Percentiles rank a stretch among this genome's conserved stretches.
These are phyloP conservation scores for Penicillium paneum DNA, from an alignment of 2,329 filamentous ascomycete species.

Conservation along the genomic window DNA sequence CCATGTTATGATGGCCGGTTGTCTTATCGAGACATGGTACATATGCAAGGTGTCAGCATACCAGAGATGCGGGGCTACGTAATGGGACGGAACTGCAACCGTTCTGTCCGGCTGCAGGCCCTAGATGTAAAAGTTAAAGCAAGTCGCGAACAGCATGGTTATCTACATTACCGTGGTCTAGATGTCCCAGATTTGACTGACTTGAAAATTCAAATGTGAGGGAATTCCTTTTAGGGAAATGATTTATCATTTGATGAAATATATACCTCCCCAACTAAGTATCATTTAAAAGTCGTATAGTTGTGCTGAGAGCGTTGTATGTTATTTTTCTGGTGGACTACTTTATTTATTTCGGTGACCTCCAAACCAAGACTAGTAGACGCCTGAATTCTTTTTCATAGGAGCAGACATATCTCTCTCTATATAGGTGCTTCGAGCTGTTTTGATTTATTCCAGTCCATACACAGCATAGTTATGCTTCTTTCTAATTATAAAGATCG, in stretches of 20 bases:
- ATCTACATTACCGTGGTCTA: neutral
- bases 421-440: neutral
- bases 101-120: neutral
- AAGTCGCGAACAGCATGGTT: no score
- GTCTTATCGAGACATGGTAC: neutral
- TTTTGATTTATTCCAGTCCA: neutral
- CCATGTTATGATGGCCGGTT: neutral
- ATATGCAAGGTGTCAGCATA: neutral
- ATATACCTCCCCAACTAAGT: neutral
- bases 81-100: neutral
- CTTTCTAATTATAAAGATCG: neutral
- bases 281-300: neutral
- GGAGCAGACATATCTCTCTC: neutral
- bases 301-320: neutral
- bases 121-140: neutral
- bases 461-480: neutral
- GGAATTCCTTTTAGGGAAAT: neutral
- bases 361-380: neutral
- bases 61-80: neutral
- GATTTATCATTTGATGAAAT: neutral
- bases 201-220: neutral
- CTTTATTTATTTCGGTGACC: neutral
- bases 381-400: neutral
- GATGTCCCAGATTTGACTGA: neutral
- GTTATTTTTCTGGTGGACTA: neutral